Percentiles rank a stretch among this genome's conserved stretches.
These are phyloP conservation scores for Coemansia asiatica DNA, from an alignment of 192 early-diverging fungal species.

Conservation along the genomic window DNA sequence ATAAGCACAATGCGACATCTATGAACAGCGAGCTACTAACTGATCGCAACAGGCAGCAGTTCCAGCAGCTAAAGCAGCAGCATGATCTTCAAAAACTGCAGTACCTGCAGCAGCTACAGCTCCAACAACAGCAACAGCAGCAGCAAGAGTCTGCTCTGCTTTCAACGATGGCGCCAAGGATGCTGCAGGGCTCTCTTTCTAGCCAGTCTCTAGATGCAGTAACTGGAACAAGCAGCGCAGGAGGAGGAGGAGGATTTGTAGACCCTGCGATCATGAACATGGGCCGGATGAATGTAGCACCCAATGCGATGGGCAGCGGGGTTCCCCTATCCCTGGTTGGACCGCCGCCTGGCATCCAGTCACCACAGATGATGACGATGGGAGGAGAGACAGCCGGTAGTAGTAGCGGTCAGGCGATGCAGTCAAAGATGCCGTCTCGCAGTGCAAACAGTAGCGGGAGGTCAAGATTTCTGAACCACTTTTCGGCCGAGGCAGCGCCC, in stretches of 20 bases:
- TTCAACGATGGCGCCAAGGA: conserved; percentile 2
- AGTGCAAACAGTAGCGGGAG: conserved; percentile 52
- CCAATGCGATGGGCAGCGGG: conserved; percentile 13
- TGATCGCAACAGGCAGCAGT: not conserved
- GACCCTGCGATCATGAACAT: conserved; percentile 45
- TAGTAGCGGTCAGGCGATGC: not conserved
- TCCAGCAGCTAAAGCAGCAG: conserved; percentile 7
- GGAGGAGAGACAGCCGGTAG: conserved; percentile 1
- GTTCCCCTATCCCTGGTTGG: conserved; percentile 21
- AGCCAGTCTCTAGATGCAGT: not conserved
- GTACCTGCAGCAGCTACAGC: not conserved
- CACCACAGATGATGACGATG: conserved; percentile 21
- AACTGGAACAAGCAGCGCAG: not conserved
- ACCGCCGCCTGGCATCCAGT: conserved; percentile 37
- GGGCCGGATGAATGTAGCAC: conserved; percentile 12
- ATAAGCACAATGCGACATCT: not conserved
- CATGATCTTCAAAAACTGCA: conserved; percentile 6
- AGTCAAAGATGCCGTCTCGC: conserved; percentile 38
- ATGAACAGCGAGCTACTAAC: not conserved
- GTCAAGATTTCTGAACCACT: conserved; percentile 52
- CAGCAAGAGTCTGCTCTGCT: conserved; percentile 5
- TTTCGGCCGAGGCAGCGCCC: conserved; percentile 16
- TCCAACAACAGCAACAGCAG: conserved; percentile 1
- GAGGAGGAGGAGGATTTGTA: conserved; percentile 21
- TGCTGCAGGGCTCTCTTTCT: not conserved